phyloP scores from a whole-genome alignment of 768 basidiomycete genomes.

The Tephrocybe sp. region DNA sequence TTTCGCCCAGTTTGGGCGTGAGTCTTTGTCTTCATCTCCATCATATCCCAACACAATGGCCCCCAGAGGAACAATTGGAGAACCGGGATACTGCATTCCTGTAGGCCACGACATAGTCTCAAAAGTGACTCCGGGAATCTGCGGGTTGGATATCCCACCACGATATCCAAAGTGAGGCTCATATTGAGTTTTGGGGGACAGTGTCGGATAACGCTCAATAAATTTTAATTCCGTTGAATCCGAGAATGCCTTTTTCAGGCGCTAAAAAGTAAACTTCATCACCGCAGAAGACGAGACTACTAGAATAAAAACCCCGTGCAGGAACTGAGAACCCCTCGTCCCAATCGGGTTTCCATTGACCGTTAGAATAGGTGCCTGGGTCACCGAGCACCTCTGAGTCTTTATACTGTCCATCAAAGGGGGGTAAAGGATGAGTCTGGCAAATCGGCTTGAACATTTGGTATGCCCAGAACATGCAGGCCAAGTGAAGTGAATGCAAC shows the following conservation, averaged over 20 bases:
- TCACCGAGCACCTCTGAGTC: constrained; percentile 11
- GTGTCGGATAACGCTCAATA: neutral
- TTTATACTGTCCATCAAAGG: constrained; percentile 6
- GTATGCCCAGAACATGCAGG: neutral
- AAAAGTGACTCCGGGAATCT: constrained; percentile 8
- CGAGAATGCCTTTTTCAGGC: neutral
- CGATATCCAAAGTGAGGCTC: constrained; percentile 16
- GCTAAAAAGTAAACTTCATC: neutral
- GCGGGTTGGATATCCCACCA: constrained; percentile 10
- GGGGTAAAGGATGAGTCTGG: constrained; percentile 12
- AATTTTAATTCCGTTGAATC: neutral
- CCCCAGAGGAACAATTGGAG: neutral
- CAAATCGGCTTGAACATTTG: neutral
- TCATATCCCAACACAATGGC: constrained; percentile 1
- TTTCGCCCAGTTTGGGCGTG: neutral
- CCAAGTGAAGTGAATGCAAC: neutral
- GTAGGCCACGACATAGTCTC: neutral
- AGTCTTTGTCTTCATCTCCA: neutral
- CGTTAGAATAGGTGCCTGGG: neutral
- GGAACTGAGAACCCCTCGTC: constrained; percentile 1
- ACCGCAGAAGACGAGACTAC: neutral
- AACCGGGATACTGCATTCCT: neutral
- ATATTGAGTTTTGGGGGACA: neutral
- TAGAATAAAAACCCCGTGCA: constrained; percentile 12
- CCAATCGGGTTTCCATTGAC: constrained; percentile 8